Percentiles rank a stretch among this genome's conserved stretches.
Conservation (phyloP, 2,329 filamentous ascomycete genomes). For the Calonectria naviculata region DNA sequence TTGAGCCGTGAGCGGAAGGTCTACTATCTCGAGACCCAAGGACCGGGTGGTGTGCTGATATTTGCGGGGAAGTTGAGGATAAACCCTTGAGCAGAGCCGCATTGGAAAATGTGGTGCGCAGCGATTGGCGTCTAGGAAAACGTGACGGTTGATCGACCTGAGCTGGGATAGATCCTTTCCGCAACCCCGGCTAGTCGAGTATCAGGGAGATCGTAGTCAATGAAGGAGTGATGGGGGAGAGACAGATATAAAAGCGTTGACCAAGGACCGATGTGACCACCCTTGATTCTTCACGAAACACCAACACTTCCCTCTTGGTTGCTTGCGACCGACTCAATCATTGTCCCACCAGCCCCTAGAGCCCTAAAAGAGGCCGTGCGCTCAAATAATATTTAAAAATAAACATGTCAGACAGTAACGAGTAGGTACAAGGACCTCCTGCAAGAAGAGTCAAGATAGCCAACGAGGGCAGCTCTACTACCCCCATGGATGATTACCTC, state of each 20-base stretch:
- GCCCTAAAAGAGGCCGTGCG: background rate
- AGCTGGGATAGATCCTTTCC: constrained; percentile 19
- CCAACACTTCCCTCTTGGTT: background rate
- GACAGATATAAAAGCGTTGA: constrained; percentile 17
- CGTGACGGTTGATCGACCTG: constrained; percentile 28
- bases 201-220: constrained; percentile 16
- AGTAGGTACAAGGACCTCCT: background rate
- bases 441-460: background rate
- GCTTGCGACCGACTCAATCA: background rate
- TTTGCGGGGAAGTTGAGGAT: constrained; percentile 14
- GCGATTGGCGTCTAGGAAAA: constrained; percentile 38
- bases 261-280: background rate
- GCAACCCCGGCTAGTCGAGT: constrained; percentile 16
- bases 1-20: constrained; percentile 23
- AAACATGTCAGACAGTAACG: background rate
- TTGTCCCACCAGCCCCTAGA: background rate
- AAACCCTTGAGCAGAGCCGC: constrained; percentile 34
- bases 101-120: constrained; percentile 40
- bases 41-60: constrained; percentile 32
- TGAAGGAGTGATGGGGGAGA: background rate
- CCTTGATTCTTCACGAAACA: background rate
- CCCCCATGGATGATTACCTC: constrained; percentile 19
- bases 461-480: constrained; percentile 15
- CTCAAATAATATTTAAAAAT: background rate
- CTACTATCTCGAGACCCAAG: constrained; percentile 19